Percentiles rank a stretch among this genome's conserved stretches.
Evolutionary conservation across 2,329 filamentous ascomycete species (phyloP).

Genomic region (Paecilomyces sp.): DNA sequence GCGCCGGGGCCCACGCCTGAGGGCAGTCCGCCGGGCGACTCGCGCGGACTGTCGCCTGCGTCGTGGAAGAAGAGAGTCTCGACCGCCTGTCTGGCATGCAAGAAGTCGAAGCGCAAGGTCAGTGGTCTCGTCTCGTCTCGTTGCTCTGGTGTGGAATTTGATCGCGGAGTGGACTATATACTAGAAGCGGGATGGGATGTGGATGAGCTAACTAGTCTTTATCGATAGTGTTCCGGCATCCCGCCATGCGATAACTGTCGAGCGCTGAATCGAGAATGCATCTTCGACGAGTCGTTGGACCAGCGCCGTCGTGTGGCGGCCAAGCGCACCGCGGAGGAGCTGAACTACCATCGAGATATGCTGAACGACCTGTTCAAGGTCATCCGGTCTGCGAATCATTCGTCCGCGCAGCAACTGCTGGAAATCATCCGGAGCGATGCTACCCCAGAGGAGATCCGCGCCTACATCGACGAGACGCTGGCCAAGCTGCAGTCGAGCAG

Average conservation of each 20-base stretch:
- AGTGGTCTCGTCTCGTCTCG: background rate
- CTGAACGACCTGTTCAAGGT: constrained; percentile 28
- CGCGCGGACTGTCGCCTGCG: constrained; percentile 3
- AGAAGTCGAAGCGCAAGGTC: constrained; percentile 34
- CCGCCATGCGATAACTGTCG: constrained; percentile 33
- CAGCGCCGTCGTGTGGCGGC: constrained; percentile 38
- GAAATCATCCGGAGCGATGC: constrained; percentile 29
- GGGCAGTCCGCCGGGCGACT: constrained; percentile 2
- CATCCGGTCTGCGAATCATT: constrained; percentile 25
- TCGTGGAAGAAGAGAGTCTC: constrained; percentile 31
- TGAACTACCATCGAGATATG: constrained; percentile 32
- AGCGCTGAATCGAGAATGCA: constrained; percentile 28
- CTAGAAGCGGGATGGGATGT: background rate
- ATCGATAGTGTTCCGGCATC: constrained; percentile 27
- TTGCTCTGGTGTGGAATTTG: background rate
- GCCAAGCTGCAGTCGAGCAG: constrained; percentile 7
- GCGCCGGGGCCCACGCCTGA: constrained; percentile 17
- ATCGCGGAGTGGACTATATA: background rate
- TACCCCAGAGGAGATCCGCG: constrained; percentile 26
- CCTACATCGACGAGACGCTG: constrained; percentile 25
- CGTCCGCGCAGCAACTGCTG: constrained; percentile 20
- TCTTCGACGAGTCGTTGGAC: constrained; percentile 56
- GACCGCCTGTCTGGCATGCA: constrained; percentile 32
- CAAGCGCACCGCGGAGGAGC: constrained; percentile 33
- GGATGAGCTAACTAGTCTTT: background rate